A percentile compares a stretch with the other conserved stretches of the same genome.
These are phyloP conservation scores for Solanum medicagineum DNA, from an alignment of 257 asterid genomes.

Conservation along the genomic window DNA sequence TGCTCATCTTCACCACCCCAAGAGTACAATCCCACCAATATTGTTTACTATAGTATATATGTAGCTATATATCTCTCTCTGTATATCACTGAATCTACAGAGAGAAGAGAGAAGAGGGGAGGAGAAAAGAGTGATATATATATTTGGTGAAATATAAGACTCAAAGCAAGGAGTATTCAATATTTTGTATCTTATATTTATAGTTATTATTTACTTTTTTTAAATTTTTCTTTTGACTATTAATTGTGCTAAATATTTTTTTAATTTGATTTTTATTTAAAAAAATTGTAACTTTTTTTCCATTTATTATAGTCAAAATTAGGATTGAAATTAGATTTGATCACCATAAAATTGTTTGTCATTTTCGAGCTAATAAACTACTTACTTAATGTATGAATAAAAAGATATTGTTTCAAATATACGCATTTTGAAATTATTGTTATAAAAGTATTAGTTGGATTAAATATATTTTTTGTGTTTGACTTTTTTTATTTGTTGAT, in stretches of 20 bases:
- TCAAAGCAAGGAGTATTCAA: background rate
- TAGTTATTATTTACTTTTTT: background rate
- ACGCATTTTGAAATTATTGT: too few relatives aligned
- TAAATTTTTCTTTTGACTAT: background rate
- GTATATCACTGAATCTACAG: background rate
- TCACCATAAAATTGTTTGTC: too few relatives aligned
- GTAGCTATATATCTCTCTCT: background rate
- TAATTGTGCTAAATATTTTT: background rate
- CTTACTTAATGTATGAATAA: too few relatives aligned
- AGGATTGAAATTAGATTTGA: too few relatives aligned
- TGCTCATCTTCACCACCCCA: constrained; percentile 45
- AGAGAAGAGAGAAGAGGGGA: background rate
- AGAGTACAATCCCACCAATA: constrained; percentile 18
- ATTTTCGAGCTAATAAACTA: too few relatives aligned
- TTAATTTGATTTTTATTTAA: background rate
- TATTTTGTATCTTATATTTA: background rate
- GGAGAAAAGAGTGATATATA: background rate
- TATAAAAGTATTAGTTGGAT: too few relatives aligned
- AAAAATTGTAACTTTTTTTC: background rate
- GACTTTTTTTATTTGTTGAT: too few relatives aligned
- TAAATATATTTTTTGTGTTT: too few relatives aligned
- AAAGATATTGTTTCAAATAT: too few relatives aligned
- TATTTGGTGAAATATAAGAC: background rate
- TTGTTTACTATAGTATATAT: background rate
- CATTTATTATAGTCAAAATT: background rate